phyloP scores from a whole-genome alignment of 352 stramenopile species.

The Pythium dissimile region DNA sequence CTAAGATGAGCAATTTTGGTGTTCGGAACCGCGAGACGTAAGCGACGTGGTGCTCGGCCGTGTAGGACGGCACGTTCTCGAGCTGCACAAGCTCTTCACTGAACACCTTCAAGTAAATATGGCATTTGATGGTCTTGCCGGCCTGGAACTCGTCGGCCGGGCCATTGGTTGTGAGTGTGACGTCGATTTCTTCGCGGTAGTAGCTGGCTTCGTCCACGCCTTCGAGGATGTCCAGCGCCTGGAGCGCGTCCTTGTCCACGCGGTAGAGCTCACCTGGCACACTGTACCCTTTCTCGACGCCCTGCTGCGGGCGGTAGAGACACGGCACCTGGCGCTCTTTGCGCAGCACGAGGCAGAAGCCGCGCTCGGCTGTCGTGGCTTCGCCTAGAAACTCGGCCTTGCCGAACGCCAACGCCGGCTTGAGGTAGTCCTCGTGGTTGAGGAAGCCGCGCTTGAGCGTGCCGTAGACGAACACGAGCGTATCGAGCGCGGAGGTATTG shows the following conservation, averaged over 20 bases:
- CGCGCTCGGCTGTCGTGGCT: constrained; percentile 27
- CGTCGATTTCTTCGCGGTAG: constrained; percentile 52
- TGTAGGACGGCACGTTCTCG: constrained; percentile 49
- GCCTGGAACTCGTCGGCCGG: constrained; percentile 13
- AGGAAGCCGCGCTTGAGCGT: constrained; percentile 74
- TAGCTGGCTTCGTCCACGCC: constrained; percentile 68
- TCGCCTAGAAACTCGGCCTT: constrained; percentile 52
- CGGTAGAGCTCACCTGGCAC: constrained; percentile 60
- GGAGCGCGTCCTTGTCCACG: constrained; percentile 50
- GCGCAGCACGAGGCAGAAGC: constrained; percentile 65
- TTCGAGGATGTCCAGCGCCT: constrained; percentile 73
- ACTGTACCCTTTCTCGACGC: constrained; percentile 32
- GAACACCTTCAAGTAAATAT: constrained; percentile 58
- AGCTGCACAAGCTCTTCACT: constrained; percentile 48
- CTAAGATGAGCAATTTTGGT: constrained; percentile 41
- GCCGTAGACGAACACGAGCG: constrained; percentile 75
- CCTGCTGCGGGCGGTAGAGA: constrained; percentile 41
- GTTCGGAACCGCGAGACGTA: constrained; percentile 18
- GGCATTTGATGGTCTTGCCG: constrained; percentile 38
- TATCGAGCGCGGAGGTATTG: too few species aligned
- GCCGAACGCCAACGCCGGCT: constrained; percentile 36
- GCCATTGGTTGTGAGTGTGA: constrained; percentile 42
- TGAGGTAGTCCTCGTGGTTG: constrained; percentile 70
- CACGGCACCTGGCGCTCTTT: constrained; percentile 62
- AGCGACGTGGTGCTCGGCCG: constrained; percentile 36